Evolutionary conservation across 2,329 filamentous ascomycete genomes (phyloP), one percentile per base, ranked within the genome.

Genomic region (Chaetomium strumarium): DNA sequence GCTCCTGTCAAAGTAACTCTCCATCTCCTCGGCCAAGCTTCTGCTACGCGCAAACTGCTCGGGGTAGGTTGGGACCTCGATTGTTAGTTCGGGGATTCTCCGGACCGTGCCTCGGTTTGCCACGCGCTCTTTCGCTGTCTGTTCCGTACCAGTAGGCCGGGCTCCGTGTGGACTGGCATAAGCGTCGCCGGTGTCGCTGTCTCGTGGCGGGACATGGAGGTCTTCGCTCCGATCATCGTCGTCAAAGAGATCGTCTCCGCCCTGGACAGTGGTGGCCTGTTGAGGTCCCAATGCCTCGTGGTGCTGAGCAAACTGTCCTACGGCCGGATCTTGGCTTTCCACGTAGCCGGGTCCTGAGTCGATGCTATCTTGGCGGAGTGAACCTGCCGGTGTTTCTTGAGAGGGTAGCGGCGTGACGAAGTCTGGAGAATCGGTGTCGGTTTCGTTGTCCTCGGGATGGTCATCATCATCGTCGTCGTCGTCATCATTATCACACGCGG

Each of bases 221-320:
- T 40, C 37, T 10, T 59, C 49, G 11, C 49, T 52, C 14, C 52
- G 39, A 1, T 57, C 56, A 4, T 55, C 55, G 33, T 55, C 60
- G 2, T 70, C 67, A 41, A 70, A 70, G 12, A 70, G 58, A 13
- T 63, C 58, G 9, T 70, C 65, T 7, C 67, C 60, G 7, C 68
- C 69, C 9, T 67, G 58, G 7, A 69, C 66, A 0, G 68, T 70
- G n/a, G 60, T 60, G 1, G 62, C 62, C 36, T 66, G 61, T 14
- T 67, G 65, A 9, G 58, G 58, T n/a, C 57, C 56, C 19, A 55
- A 7, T 7, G 24, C 24, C 41, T 59, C 44, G 49, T 55, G 34
- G 40, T 57, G 20, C 29, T 55, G 20, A 2, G 24, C 5, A 19
- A 19, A 30, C 12, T 30, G 29, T 12, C 13, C 24, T 1, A 5